phyloP scores from a whole-genome alignment of 257 asterid genomes.

The Gentiana dahurica region DNA sequence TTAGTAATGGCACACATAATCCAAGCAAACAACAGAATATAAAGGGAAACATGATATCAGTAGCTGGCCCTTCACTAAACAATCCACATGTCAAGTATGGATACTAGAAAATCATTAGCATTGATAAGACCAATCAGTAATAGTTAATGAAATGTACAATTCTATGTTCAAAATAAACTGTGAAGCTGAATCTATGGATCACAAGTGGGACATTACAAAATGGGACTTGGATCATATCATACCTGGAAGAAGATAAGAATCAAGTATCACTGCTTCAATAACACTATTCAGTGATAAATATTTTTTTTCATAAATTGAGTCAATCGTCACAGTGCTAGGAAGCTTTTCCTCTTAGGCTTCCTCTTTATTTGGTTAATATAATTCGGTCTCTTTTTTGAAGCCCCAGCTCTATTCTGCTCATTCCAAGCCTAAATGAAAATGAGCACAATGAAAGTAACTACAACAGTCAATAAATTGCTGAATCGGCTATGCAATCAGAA shows the following conservation, averaged over 20 bases:
- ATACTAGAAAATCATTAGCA: no score
- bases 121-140: no score
- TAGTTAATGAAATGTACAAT: background rate
- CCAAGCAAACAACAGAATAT: background rate
- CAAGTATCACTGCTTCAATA: conserved; percentile 79
- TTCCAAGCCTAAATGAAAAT: conserved; percentile 64
- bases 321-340: conserved; percentile 57
- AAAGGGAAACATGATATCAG: no score
- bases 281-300: conserved; percentile 68
- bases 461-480: background rate
- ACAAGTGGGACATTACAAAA: background rate
- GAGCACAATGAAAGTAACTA: conserved; percentile 7
- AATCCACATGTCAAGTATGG: no score
- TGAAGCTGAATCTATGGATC: background rate
- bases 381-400: conserved; percentile 66
- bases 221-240: conserved; percentile 5
- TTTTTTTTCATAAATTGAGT: conserved; percentile 75
- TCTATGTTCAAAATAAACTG: background rate
- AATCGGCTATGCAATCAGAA: background rate
- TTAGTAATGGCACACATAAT: background rate
- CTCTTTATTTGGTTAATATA: conserved; percentile 45
- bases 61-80: no score
- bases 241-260: conserved; percentile 81
- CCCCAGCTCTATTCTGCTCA: conserved; percentile 68
- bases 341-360: conserved; percentile 66